These are phyloP conservation scores for Debaryomycetaceae sp. DNA, from an alignment of 1,139 yeast species.

Conservation along the genomic window DNA sequence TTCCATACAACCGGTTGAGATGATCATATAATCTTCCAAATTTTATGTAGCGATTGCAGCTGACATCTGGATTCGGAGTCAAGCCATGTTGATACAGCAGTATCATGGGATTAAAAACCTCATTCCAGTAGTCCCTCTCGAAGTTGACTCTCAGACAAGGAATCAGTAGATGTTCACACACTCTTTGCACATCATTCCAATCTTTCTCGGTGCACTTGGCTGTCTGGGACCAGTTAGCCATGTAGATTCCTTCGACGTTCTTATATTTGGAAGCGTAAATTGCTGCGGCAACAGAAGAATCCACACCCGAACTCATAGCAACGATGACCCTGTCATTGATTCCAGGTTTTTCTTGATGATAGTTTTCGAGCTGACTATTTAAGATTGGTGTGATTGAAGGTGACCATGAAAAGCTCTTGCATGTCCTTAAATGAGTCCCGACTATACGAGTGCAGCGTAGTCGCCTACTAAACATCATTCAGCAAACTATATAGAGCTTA, in stretches of 20 bases:
- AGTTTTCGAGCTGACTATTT: conserved; percentile 5
- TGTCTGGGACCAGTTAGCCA: conserved; percentile 87
- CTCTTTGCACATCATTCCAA: conserved; percentile 77
- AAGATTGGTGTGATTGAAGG: not conserved
- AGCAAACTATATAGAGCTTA: too few relatives aligned
- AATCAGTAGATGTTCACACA: conserved; percentile 58
- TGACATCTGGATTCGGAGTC: conserved; percentile 95
- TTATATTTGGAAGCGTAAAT: conserved; percentile 49
- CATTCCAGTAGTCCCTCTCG: conserved; percentile 88
- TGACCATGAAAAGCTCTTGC: not conserved
- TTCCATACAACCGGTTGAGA: conserved; percentile 33
- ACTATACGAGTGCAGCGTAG: too few relatives aligned
- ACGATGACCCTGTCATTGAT: conserved; percentile 61
- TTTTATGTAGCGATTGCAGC: conserved; percentile 80
- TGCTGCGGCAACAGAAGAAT: conserved; percentile 87
- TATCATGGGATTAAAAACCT: conserved; percentile 91
- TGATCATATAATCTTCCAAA: conserved; percentile 73
- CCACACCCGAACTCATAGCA: conserved; percentile 98
- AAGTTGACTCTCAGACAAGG: conserved; percentile 77
- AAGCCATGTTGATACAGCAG: conserved; percentile 63
- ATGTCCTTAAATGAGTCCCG: not conserved
- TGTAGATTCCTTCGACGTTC: conserved; percentile 75
- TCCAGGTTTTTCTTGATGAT: conserved; percentile 44
- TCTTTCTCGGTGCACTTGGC: conserved; percentile 79
- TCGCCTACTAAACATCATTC: too few relatives aligned